phyloP scores from a whole-genome alignment of 495 filamentous ascomycete species.

The Oleoguttula mirabilis region DNA sequence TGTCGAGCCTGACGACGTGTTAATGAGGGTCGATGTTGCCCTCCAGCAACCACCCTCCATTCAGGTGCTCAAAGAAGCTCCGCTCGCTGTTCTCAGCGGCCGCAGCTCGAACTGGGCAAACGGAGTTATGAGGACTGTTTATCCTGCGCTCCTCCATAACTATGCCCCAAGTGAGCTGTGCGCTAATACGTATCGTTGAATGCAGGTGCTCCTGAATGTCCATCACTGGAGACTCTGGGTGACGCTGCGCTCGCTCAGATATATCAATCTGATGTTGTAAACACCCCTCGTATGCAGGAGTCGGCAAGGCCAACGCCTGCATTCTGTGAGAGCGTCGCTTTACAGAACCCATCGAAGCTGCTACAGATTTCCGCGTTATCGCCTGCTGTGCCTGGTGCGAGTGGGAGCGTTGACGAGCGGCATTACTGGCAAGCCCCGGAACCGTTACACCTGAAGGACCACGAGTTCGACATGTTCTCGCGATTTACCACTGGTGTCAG shows the following conservation, averaged over 20 bases:
- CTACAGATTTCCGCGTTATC: constrained; percentile 5
- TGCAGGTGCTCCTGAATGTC: constrained; percentile 7
- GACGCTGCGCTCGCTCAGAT: constrained; percentile 1
- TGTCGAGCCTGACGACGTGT: too few relatives aligned
- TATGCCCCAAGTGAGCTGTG: too few relatives aligned
- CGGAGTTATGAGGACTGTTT: too few relatives aligned
- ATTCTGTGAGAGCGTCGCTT: background rate
- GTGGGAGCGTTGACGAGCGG: constrained; percentile 3
- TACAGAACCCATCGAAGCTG: constrained; percentile 5
- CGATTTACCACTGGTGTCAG: constrained; percentile 11
- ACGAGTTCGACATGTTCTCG: constrained; percentile 16
- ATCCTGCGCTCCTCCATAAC: too few relatives aligned
- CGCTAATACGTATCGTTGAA: too few relatives aligned
- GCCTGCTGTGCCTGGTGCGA: background rate
- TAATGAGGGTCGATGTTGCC: too few relatives aligned
- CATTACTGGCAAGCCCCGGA: constrained; percentile 11
- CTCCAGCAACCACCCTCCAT: too few relatives aligned
- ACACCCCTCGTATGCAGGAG: too few relatives aligned
- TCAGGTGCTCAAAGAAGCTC: too few relatives aligned
- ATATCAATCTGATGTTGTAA: constrained; percentile 1
- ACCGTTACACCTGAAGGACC: constrained; percentile 10
- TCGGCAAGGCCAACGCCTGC: background rate
- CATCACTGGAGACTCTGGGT: constrained; percentile 2
- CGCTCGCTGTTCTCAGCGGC: too few relatives aligned
- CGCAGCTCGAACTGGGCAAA: too few relatives aligned